Evolutionary conservation across 768 basidiomycete genomes (phyloP).

Genomic region (Kwoniella heveanensis): DNA sequence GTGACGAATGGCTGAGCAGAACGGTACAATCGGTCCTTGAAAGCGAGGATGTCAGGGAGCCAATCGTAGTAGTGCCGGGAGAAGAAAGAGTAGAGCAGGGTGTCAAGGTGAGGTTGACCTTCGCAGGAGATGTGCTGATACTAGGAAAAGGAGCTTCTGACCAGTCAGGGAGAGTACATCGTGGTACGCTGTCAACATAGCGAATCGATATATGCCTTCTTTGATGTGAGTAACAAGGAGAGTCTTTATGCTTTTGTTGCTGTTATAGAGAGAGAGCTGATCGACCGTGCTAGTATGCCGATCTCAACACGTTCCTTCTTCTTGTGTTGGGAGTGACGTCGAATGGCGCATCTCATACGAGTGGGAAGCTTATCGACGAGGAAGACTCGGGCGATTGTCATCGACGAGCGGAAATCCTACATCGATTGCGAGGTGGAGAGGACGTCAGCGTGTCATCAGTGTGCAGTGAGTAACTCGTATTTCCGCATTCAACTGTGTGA

Average conservation of each 20-base stretch:
- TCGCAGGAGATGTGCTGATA: not conserved
- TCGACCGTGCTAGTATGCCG: too few relatives aligned
- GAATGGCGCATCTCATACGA: not conserved
- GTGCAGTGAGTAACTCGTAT: slow-evolving; percentile 30
- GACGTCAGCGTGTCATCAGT: slow-evolving; percentile 26
- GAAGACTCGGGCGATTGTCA: not conserved
- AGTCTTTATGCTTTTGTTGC: not conserved
- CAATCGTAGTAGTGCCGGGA: slow-evolving; percentile 9
- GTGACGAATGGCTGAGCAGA: slow-evolving; percentile 28
- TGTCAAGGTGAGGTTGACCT: slow-evolving; percentile 31
- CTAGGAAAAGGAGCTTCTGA: not conserved
- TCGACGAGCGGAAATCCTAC: not conserved
- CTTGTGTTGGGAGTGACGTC: slow-evolving; percentile 34
- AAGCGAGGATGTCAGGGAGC: slow-evolving; percentile 6
- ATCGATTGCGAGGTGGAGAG: slow-evolving; percentile 19
- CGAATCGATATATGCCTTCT: slow-evolving; percentile 23
- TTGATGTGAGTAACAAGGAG: slow-evolving; percentile 33
- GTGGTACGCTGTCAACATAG: not conserved
- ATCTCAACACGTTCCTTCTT: slow-evolving; percentile 43
- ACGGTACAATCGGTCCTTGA: slow-evolving; percentile 9
- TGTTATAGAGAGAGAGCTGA: slow-evolving; percentile 13
- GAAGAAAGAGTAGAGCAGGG: slow-evolving; percentile 36
- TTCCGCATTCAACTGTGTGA: not conserved
- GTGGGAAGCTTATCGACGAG: too few relatives aligned
- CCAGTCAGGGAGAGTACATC: not conserved